phyloP scores from a whole-genome alignment of 306 rosid genomes.

The Psophocarpus tetragonolobus region DNA sequence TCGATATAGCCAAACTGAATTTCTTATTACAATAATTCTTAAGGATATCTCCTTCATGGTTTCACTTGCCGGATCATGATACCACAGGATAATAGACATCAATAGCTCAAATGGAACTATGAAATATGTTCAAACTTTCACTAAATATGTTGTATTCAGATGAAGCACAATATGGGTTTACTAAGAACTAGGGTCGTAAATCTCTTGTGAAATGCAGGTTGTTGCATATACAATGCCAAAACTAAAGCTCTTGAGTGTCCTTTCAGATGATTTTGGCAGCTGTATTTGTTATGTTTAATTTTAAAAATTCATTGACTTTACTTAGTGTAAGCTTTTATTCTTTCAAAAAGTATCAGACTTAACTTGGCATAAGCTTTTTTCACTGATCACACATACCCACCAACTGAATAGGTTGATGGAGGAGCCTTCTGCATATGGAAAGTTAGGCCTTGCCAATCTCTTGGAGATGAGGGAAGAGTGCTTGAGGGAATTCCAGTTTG shows the following conservation, averaged over 20 bases:
- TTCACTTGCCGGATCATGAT: conserved; percentile 5
- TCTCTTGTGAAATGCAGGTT: not conserved
- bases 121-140: not conserved
- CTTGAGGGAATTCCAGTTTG: conserved; percentile 97
- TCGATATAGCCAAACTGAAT: not conserved
- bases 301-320: conserved; percentile 12
- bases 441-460: conserved; percentile 89
- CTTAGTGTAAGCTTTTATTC: not conserved
- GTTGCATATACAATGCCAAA: not conserved
- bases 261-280: not conserved
- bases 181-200: not conserved
- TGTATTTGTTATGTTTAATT: conserved; percentile 15
- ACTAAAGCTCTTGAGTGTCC: not conserved
- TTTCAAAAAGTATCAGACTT: not conserved
- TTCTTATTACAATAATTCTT: too few relatives aligned
- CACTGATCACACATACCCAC: conserved; percentile 24
- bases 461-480: conserved; percentile 99
- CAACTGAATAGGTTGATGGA: conserved; percentile 77
- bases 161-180: not conserved
- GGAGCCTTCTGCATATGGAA: conserved; percentile 98
- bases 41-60: not conserved
- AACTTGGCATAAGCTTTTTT: conserved; percentile 4
- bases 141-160: not conserved
- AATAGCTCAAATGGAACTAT: not conserved
- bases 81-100: not conserved